phyloP scores from a whole-genome alignment of 805 yeast genomes.

The Tetrapisispora nanseiensis region DNA sequence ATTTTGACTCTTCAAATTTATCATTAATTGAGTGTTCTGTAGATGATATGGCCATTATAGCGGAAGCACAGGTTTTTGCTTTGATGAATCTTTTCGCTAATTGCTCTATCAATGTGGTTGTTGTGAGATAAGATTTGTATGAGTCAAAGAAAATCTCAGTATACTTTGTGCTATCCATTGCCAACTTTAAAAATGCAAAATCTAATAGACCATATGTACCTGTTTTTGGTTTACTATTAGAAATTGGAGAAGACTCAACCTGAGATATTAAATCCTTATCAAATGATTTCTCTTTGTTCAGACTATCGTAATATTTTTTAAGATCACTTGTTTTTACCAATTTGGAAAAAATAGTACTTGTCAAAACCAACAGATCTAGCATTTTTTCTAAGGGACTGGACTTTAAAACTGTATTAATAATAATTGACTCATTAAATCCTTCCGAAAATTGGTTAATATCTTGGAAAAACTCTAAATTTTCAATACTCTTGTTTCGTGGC shows the following conservation, averaged over 20 bases:
- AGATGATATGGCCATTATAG: conserved; percentile 34
- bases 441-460: conserved; percentile 25
- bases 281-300: conserved; percentile 14
- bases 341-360: conserved; percentile 48
- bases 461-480: conserved; percentile 25
- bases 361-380: conserved; percentile 69
- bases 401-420: conserved; percentile 42
- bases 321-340: conserved; percentile 36
- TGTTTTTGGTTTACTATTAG: not conserved
- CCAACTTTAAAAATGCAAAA: conserved; percentile 35
- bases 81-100: conserved; percentile 49
- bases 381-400: conserved; percentile 68
- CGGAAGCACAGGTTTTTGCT: conserved; percentile 50
- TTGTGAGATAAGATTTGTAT: conserved; percentile 56
- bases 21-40: conserved; percentile 5
- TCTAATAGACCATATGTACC: conserved; percentile 25
- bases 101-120: conserved; percentile 42
- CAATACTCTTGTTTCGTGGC: conserved; percentile 20
- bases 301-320: conserved; percentile 28
- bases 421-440: conserved; percentile 28
- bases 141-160: conserved; percentile 63
- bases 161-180: conserved; percentile 55
- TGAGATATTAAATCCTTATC: not conserved
- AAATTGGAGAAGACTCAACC: not conserved
- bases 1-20: conserved; percentile 20